These are phyloP conservation scores for Cladorrhinum sp. DNA, from an alignment of 2,329 filamentous ascomycete species.

Conservation along the genomic window DNA sequence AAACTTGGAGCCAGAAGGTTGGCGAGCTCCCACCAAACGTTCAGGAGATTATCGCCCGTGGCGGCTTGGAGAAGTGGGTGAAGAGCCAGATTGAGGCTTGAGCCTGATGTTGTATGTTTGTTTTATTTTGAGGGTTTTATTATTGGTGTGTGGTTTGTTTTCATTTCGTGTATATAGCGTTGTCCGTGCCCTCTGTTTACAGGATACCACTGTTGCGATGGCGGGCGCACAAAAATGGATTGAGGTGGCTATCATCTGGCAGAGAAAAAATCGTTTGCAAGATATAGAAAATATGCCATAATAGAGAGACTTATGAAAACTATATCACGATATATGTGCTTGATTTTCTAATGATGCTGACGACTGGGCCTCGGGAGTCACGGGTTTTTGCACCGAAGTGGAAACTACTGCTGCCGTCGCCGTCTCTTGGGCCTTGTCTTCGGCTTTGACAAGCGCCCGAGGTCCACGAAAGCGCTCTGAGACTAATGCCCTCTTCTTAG, in stretches of 20 bases:
- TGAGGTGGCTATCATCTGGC: not conserved
- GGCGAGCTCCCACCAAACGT: slow-evolving; percentile 82
- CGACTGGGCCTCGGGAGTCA: not conserved
- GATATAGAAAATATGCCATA: not conserved
- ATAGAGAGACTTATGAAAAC: not conserved
- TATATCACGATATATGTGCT: not conserved
- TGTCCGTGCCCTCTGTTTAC: not conserved
- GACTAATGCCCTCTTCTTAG: slow-evolving; percentile 19
- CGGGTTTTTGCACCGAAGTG: not conserved
- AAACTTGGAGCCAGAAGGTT: slow-evolving; percentile 75
- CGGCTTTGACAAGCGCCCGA: not conserved
- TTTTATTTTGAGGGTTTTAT: not conserved
- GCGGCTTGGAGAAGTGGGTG: slow-evolving; percentile 81
- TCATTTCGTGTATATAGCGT: not conserved
- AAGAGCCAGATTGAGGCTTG: slow-evolving; percentile 57
- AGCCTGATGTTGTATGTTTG: not conserved
- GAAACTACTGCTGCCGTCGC: not conserved
- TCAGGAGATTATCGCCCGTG: slow-evolving; percentile 76
- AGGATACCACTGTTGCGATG: not conserved
- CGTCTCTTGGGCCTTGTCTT: not conserved
- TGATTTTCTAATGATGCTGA: not conserved
- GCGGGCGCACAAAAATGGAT: not conserved
- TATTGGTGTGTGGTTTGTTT: not conserved
- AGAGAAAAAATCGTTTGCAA: not conserved
- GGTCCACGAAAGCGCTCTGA: slow-evolving; percentile 2